phyloP scores from a whole-genome alignment of 768 basidiomycete species.

The Gloeophyllum trabeum region DNA sequence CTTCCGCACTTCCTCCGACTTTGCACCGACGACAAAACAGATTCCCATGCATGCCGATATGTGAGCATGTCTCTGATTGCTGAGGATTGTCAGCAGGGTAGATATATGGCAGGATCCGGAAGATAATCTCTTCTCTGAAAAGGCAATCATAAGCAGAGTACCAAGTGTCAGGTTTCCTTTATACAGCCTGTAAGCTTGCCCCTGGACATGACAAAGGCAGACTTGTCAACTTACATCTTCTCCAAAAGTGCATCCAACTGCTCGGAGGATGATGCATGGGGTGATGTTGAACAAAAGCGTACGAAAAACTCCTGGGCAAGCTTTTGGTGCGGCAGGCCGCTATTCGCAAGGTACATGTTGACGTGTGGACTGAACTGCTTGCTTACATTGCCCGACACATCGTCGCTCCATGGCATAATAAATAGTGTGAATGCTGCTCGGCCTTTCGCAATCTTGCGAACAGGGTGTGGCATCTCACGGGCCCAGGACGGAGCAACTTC shows the following conservation, averaged over 20 bases:
- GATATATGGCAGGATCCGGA: conserved; percentile 12
- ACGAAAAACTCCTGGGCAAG: conserved; percentile 21
- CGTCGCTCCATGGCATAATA: conserved; percentile 16
- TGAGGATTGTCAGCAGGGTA: conserved; percentile 23
- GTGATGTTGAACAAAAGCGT: conserved; percentile 20
- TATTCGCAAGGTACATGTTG: conserved; percentile 20
- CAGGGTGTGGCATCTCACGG: no score
- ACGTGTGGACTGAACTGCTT: conserved; percentile 25
- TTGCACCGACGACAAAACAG: conserved; percentile 14
- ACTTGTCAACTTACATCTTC: conserved; percentile 8
- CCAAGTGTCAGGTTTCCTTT: no score
- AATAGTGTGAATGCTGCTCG: conserved; percentile 3
- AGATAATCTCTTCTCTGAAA: conserved; percentile 18
- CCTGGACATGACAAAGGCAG: not conserved
- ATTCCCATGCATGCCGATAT: conserved; percentile 14
- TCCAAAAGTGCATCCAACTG: conserved; percentile 18
- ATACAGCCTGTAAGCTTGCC: no score
- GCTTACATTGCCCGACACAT: conserved; percentile 22
- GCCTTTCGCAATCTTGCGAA: conserved; percentile 1
- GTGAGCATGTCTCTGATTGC: conserved; percentile 17
- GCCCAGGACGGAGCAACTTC: no score
- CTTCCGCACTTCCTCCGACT: conserved; percentile 12
- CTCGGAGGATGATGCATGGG: conserved; percentile 16
- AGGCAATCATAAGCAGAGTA: no score
- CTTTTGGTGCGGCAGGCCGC: conserved; percentile 15